Evolutionary conservation across 805 yeast genomes (phyloP).

Genomic region (Saccharomyces eubayanus): DNA sequence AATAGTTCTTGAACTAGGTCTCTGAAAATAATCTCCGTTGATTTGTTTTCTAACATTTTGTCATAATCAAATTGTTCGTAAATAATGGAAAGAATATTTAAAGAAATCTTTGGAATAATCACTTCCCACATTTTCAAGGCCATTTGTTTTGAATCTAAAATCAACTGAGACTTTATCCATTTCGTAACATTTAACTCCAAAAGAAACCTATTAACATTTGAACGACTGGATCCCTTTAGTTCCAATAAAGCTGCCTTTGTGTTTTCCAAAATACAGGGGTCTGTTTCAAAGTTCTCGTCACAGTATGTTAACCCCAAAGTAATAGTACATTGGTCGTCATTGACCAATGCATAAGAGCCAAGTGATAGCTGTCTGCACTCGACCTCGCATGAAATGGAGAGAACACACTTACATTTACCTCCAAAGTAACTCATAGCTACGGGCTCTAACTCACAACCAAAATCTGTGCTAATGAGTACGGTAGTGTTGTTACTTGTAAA

Average conservation of each 20-base stretch:
- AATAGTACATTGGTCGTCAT: constrained; percentile 19
- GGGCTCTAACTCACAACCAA: constrained; percentile 26
- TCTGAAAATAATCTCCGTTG: constrained; percentile 21
- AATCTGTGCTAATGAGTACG: constrained; percentile 24
- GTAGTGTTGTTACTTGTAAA: constrained; percentile 17
- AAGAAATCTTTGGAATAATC: constrained; percentile 25
- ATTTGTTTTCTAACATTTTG: constrained; percentile 15
- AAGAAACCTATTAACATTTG: constrained; percentile 8
- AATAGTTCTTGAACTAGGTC: constrained; percentile 25
- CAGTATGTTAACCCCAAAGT: constrained; percentile 23
- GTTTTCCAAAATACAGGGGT: constrained; percentile 4
- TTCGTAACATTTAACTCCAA: constrained; percentile 11
- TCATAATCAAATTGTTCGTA: constrained; percentile 28
- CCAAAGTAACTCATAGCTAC: constrained; percentile 12
- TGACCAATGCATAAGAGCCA: constrained; percentile 27
- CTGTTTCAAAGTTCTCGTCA: constrained; percentile 4
- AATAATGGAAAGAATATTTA: constrained; percentile 27
- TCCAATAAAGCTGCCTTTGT: constrained; percentile 6
- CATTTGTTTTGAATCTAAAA: constrained; percentile 13
- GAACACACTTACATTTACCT: constrained; percentile 16
- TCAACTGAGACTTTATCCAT: constrained; percentile 15
- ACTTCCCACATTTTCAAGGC: constrained; percentile 25
- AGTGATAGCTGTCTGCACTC: constrained; percentile 28
- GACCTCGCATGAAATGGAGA: constrained; percentile 23
- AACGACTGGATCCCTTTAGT: background rate